Evolutionary conservation across 1,284 basidiomycete species (phyloP).

Genomic region (Ustilago crameri): DNA sequence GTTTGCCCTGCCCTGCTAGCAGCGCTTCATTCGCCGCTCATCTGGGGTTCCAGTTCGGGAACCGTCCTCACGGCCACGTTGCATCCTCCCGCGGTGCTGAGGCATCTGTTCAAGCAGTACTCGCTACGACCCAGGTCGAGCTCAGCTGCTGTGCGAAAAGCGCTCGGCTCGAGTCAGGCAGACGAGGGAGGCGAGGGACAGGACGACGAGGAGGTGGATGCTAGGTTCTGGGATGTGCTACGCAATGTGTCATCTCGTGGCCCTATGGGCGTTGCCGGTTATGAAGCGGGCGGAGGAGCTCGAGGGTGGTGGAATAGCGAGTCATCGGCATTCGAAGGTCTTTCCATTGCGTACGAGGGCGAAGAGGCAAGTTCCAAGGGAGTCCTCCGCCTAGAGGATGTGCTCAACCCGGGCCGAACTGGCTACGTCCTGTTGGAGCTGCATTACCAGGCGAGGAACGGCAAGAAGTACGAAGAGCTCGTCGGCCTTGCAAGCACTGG

Average conservation of each 20-base stretch:
- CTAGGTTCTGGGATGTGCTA: slow-evolving; percentile 56
- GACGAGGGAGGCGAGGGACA: slow-evolving; percentile 1
- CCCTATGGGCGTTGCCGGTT: slow-evolving; percentile 36
- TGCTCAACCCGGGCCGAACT: slow-evolving; percentile 14
- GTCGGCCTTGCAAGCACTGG: slow-evolving; percentile 4
- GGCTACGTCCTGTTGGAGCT: slow-evolving; percentile 32
- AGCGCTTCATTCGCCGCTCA: slow-evolving; percentile 41
- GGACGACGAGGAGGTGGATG: slow-evolving; percentile 30
- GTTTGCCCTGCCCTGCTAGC: slow-evolving; percentile 27
- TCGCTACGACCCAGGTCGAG: slow-evolving; percentile 51
- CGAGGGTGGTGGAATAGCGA: slow-evolving; percentile 49
- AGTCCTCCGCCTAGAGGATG: slow-evolving; percentile 21
- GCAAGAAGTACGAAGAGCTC: slow-evolving; percentile 44
- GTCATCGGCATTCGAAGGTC: slow-evolving; percentile 21
- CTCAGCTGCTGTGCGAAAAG: slow-evolving; percentile 10
- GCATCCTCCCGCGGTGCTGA: slow-evolving; percentile 42
- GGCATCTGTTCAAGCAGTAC: slow-evolving; percentile 50
- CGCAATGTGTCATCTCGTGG: slow-evolving; percentile 46
- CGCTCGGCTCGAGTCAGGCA: slow-evolving; percentile 23
- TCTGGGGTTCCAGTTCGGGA: slow-evolving; percentile 33
- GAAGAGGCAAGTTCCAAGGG: neutral
- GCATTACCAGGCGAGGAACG: slow-evolving; percentile 36
- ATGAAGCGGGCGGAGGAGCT: slow-evolving; percentile 35
- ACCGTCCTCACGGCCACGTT: slow-evolving; percentile 35
- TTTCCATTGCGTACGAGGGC: slow-evolving; percentile 1